Percentiles rank a stretch among this genome's conserved stretches.
These are phyloP conservation scores for Deinandra increscens DNA, from an alignment of 129 eudicot species.

Conservation along the genomic window DNA sequence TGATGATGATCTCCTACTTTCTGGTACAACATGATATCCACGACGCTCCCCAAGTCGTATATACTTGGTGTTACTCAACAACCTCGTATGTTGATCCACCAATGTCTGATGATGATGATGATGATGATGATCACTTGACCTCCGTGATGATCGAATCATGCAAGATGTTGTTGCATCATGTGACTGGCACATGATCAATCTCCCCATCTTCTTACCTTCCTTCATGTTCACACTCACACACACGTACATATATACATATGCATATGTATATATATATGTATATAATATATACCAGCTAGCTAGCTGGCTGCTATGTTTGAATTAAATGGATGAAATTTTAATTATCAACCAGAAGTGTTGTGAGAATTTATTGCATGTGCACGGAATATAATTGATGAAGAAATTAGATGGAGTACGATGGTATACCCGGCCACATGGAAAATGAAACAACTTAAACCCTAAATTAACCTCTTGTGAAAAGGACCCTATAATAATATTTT, in stretches of 20 bases:
- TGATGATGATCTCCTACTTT: slow-evolving; percentile 32
- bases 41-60: slow-evolving; percentile 41
- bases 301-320: not conserved
- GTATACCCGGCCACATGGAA: too few species aligned
- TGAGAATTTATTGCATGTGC: too few species aligned
- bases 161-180: slow-evolving; percentile 52
- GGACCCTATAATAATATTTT: too few species aligned
- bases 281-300: slow-evolving; percentile 12
- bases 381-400: too few species aligned
- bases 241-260: not conserved
- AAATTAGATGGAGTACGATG: too few species aligned
- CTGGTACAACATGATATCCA: slow-evolving; percentile 21
- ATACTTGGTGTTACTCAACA: slow-evolving; percentile 41
- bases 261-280: slow-evolving; percentile 6
- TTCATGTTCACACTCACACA: slow-evolving; percentile 34
- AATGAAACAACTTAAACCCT: too few species aligned
- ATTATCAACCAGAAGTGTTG: too few species aligned
- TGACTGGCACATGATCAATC: slow-evolving; percentile 67
- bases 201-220: slow-evolving; percentile 53
- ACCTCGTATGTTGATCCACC: slow-evolving; percentile 38
- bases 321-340: too few species aligned
- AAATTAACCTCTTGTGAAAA: too few species aligned
- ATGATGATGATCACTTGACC: too few species aligned
- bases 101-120: too few species aligned
- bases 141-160: too few species aligned